Percentiles rank a stretch among this genome's conserved stretches.
phyloP scores from a whole-genome alignment of 2,329 filamentous ascomycete species.

The Parastagonospora avenae region DNA sequence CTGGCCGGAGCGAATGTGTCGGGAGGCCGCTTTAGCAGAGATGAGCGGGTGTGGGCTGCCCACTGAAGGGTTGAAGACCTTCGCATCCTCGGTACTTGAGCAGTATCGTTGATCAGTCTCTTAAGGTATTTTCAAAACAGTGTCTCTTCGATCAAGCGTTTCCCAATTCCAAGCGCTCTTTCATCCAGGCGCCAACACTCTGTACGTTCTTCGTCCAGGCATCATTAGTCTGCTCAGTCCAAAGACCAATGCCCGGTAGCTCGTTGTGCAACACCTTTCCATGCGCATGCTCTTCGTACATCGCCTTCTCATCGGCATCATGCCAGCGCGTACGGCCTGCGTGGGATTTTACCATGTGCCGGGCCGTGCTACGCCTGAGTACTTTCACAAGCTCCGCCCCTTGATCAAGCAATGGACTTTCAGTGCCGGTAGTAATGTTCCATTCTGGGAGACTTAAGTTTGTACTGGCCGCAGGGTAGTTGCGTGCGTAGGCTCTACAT shows the following conservation, averaged over 20 bases:
- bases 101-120: background rate
- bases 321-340: slow-evolving; percentile 29
- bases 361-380: slow-evolving; percentile 47
- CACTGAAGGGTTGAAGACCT: background rate
- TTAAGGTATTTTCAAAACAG: too few species aligned
- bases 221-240: slow-evolving; percentile 21
- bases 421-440: slow-evolving; percentile 46
- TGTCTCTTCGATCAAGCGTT: background rate
- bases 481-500: slow-evolving; percentile 44
- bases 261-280: slow-evolving; percentile 21
- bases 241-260: slow-evolving; percentile 28
- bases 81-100: background rate
- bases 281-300: slow-evolving; percentile 34
- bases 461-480: slow-evolving; percentile 50
- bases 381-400: slow-evolving; percentile 48
- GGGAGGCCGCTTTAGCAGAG: background rate
- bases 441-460: slow-evolving; percentile 50
- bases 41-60: background rate
- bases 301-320: slow-evolving; percentile 32
- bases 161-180: slow-evolving; percentile 16
- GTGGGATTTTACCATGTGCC: slow-evolving; percentile 33
- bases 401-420: slow-evolving; percentile 49
- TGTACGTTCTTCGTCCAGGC: slow-evolving; percentile 19
- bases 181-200: slow-evolving; percentile 36
- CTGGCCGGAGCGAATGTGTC: slow-evolving; percentile 3